phyloP scores from a whole-genome alignment of 495 filamentous ascomycete species.

The Xylaria curta region DNA sequence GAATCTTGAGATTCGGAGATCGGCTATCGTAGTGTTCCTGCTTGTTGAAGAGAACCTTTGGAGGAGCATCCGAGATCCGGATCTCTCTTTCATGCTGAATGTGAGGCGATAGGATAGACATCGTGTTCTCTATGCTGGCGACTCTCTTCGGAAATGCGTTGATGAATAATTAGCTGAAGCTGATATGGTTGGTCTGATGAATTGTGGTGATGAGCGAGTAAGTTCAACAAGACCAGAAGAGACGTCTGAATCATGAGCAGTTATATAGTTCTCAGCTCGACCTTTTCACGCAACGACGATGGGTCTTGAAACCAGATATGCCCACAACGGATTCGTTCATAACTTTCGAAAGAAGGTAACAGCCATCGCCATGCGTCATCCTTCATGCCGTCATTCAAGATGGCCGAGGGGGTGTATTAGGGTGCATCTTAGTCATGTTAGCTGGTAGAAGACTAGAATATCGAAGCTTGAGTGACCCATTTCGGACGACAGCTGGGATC shows the following conservation, averaged over 20 bases:
- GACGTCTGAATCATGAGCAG: not conserved
- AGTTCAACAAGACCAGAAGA: slow-evolving; percentile 8
- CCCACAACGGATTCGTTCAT: slow-evolving; percentile 17
- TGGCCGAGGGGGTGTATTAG: slow-evolving; percentile 6
- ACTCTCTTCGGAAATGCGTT: not conserved
- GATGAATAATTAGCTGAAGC: not conserved
- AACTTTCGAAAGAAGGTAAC: slow-evolving; percentile 26
- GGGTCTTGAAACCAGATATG: not conserved
- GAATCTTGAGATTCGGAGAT: not conserved
- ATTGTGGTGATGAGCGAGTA: slow-evolving; percentile 11
- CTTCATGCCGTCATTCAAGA: slow-evolving; percentile 22
- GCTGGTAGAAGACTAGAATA: slow-evolving; percentile 12
- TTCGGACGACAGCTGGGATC: slow-evolving; percentile 27
- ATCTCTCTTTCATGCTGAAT: not conserved
- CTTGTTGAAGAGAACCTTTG: not conserved
- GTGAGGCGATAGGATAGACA: slow-evolving; percentile 12
- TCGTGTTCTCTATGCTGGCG: slow-evolving; percentile 13
- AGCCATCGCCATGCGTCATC: slow-evolving; percentile 9
- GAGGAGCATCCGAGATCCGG: not conserved
- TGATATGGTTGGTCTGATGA: not conserved
- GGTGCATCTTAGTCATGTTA: not conserved
- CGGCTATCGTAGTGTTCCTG: not conserved
- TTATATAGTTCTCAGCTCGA: slow-evolving; percentile 23
- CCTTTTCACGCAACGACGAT: not conserved
- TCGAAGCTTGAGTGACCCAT: slow-evolving; percentile 26